phyloP scores from a whole-genome alignment of 495 filamentous ascomycete species.

The Penicillium salamii region DNA sequence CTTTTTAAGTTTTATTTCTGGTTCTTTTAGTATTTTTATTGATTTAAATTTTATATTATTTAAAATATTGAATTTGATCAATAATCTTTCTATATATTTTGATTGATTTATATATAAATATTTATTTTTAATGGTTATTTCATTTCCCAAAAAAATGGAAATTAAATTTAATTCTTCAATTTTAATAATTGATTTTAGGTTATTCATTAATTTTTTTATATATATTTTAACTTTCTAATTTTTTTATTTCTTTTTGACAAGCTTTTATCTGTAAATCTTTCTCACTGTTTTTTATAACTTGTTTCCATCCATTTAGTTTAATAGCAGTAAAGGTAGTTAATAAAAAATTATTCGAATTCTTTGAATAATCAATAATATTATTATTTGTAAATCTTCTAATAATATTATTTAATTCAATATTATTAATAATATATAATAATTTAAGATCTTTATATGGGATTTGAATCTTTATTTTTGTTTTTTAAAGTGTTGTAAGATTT shows the following conservation, averaged over 20 bases:
- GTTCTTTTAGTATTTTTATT: not conserved
- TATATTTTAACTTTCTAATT: not conserved
- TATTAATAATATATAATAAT: not conserved
- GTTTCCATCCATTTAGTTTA: not conserved
- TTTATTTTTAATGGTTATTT: not conserved
- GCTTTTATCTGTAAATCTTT: not conserved
- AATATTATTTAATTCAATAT: not conserved
- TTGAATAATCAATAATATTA: not conserved
- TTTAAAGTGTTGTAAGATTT: not conserved
- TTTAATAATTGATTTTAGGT: not conserved
- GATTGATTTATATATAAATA: not conserved
- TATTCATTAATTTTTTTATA: not conserved
- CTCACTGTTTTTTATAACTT: not conserved
- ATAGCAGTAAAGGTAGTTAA: not conserved
- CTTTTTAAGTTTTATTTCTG: not conserved
- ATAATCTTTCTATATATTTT: not conserved
- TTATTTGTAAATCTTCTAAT: not conserved
- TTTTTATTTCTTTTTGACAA: not conserved
- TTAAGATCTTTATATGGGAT: not conserved
- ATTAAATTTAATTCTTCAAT: not conserved
- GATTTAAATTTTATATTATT: not conserved
- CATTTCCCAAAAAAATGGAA: not conserved
- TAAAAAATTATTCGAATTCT: not conserved
- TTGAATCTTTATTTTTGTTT: not conserved
- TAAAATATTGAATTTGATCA: not conserved